These are phyloP conservation scores for Gonapodya prolifera DNA, from an alignment of 192 early-diverging fungal genomes.

Conservation along the genomic window DNA sequence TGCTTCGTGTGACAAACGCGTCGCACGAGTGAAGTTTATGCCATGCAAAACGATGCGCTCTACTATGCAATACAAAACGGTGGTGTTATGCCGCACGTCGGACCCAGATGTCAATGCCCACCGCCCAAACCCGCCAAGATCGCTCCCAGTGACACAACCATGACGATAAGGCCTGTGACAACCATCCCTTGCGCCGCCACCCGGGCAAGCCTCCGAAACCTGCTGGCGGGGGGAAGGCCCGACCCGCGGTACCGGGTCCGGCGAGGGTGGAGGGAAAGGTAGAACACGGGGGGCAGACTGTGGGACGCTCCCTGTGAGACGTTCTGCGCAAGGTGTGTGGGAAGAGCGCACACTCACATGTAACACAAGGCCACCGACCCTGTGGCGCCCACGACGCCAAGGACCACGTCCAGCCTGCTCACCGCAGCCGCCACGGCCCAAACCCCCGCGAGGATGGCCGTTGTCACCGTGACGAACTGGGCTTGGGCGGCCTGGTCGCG, in stretches of 20 bases:
- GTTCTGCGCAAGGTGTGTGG: not conserved
- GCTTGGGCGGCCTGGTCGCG: not conserved
- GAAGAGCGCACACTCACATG: constrained; percentile 28
- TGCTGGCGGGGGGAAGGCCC: not conserved
- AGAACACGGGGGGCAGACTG: constrained; percentile 73
- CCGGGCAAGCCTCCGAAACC: constrained; percentile 49
- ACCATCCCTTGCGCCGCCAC: constrained; percentile 45
- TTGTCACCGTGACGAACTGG: constrained; percentile 6
- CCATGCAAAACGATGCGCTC: no score
- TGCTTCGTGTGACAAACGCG: no score
- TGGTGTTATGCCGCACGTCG: no score
- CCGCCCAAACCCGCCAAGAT: constrained; percentile 6
- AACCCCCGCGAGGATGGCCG: constrained; percentile 20
- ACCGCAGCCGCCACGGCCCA: constrained; percentile 65
- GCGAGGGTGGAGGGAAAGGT: constrained; percentile 66
- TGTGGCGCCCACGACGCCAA: constrained; percentile 90
- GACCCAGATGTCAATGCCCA: no score
- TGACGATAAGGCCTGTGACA: constrained; percentile 60
- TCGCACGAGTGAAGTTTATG: no score
- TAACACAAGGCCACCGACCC: constrained; percentile 93
- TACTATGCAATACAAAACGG: no score
- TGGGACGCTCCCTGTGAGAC: not conserved
- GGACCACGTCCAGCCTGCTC: constrained; percentile 57
- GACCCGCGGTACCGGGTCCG: constrained; percentile 10
- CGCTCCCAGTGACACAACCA: constrained; percentile 53